Evolutionary conservation across 306 rosid species (phyloP).

Genomic region (Mimosa bimucronata): DNA sequence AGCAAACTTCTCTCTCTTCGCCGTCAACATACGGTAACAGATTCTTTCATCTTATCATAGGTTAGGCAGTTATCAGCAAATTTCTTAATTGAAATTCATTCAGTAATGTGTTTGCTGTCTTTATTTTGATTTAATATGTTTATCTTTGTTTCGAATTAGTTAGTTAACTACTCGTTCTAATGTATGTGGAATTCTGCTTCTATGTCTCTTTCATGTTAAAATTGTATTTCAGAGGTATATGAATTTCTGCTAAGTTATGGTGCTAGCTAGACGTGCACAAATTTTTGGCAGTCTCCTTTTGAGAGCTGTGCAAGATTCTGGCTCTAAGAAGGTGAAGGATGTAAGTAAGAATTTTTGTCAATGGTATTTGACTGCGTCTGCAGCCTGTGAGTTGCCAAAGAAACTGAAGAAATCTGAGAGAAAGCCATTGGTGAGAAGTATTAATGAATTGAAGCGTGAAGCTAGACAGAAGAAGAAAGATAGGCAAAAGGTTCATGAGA

Average conservation of each 20-base stretch:
- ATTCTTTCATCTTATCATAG: not conserved
- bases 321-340: not conserved
- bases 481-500: conserved; percentile 55
- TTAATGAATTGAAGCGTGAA: conserved; percentile 64
- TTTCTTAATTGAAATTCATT: too few relatives aligned
- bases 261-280: conserved; percentile 47
- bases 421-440: conserved; percentile 57
- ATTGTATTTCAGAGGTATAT: conserved; percentile 20
- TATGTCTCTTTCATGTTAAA: not conserved
- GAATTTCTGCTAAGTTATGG: conserved; percentile 31
- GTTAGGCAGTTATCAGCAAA: too few relatives aligned
- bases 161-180: not conserved
- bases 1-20: not conserved
- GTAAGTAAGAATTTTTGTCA: conserved; percentile 19
- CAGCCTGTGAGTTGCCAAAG: conserved; percentile 39
- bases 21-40: not conserved
- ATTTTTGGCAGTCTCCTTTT: conserved; percentile 34
- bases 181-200: not conserved
- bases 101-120: too few relatives aligned
- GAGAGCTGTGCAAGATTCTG: conserved; percentile 31
- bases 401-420: conserved; percentile 60
- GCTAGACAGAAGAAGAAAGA: conserved; percentile 60
- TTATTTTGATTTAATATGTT: too few relatives aligned
- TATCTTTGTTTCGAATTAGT: too few relatives aligned
- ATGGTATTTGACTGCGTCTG: conserved; percentile 41